Evolutionary conservation across 371 early-diverging fungal species (phyloP), one percentile per base, ranked within the genome.

Genomic region (Mortierella sp.): DNA sequence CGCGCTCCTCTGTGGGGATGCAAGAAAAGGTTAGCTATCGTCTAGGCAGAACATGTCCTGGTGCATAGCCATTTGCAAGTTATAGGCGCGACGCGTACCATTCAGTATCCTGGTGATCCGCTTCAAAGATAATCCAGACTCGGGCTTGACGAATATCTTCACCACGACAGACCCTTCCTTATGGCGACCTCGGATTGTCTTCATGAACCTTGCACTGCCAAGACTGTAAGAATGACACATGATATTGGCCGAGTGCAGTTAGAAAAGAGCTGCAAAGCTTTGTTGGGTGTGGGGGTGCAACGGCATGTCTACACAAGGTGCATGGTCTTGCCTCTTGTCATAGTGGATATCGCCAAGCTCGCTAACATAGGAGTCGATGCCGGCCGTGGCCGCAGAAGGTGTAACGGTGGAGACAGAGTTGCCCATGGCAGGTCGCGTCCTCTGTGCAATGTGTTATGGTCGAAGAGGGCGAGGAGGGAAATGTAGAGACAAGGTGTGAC

Each of bases 161-260:
- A 95, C 91, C 0, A 96, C 94, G 6, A 95, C 90, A 29, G 88
- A 79, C 0, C 91, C 86, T 46, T 93, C 94, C 34, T 85, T 85
- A 57, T 89, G 89, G 22, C 90, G 84, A 52, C 94, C 92, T 21
- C 92, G 84, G 64, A 96, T 91, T 2, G 96, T 95, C 80, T 96
- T 98, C 90, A 96, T 90, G 71, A 98, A 96, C 16, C 95, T 91
- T 25, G 94, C 92, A 59, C 90, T 92, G 27, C 97, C 94, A 47
- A 96, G 86, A 76, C 94, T 94, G 58, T 24, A 7, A 31, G 49
- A 27, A 13, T 19, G 16, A 37, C 16, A 51, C 10, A 19, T n/a
- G 3, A 40, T n/a, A n/a, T 34, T 41, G 19, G 16, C 27, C 29
- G 19, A 17, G 4, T 8, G 6, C 29, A 24, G 8, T 50, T 31